Conservation (phyloP, 2,329 filamentous ascomycete genomes). For the Talaromyces sp. region DNA sequence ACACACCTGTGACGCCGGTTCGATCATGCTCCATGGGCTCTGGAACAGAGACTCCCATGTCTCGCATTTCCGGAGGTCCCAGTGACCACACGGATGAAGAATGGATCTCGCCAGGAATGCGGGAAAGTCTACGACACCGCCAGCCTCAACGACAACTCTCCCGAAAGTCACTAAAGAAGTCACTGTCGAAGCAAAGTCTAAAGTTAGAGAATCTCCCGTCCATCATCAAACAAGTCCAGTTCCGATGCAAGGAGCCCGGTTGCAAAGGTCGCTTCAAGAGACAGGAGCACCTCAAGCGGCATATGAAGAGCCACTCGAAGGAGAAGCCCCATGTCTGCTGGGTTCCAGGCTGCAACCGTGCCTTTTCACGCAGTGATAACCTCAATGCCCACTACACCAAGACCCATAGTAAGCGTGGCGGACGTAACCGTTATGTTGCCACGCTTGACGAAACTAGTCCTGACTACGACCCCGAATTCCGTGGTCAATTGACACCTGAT, state of each 20-base stretch:
- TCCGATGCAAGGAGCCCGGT: slow-evolving; percentile 42
- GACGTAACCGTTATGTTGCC: slow-evolving; percentile 46
- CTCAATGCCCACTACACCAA: slow-evolving; percentile 47
- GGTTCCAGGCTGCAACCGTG: slow-evolving; percentile 42
- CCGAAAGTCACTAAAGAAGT: slow-evolving; percentile 30
- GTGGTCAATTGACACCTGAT: slow-evolving; percentile 42
- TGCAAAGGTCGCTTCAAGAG: slow-evolving; percentile 48
- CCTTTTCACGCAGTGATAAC: slow-evolving; percentile 46
- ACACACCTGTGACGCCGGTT: slow-evolving; percentile 37
- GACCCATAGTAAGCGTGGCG: slow-evolving; percentile 46
- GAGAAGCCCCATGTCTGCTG: slow-evolving; percentile 45
- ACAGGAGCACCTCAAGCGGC: slow-evolving; percentile 50
- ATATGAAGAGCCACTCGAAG: slow-evolving; percentile 48
- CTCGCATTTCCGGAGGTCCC: slow-evolving; percentile 32
- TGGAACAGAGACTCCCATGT: slow-evolving; percentile 35
- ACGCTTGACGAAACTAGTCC: slow-evolving; percentile 43
- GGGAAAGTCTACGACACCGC: slow-evolving; percentile 28
- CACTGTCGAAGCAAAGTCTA: slow-evolving; percentile 35
- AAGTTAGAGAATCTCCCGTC: slow-evolving; percentile 37
- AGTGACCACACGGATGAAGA: slow-evolving; percentile 36
- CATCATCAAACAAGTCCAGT: slow-evolving; percentile 41
- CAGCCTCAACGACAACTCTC: slow-evolving; percentile 31
- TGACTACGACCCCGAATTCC: slow-evolving; percentile 45
- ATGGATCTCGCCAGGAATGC: slow-evolving; percentile 33
- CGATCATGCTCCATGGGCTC: slow-evolving; percentile 37